phyloP scores from a whole-genome alignment of 169 alveolate species.

The Plasmodium coatneyi region DNA sequence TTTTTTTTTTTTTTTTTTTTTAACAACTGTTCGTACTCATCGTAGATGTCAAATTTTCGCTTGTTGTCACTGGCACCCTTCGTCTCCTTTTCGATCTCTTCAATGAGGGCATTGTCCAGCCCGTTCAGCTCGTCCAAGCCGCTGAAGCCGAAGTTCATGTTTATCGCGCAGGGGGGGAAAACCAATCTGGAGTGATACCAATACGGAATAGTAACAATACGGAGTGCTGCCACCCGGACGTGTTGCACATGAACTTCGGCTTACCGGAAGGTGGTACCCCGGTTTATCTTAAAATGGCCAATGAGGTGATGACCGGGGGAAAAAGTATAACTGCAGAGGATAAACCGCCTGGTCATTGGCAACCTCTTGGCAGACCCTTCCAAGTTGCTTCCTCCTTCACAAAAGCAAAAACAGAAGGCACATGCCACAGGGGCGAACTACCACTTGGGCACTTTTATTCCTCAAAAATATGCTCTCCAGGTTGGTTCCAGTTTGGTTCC shows the following conservation, averaged over 20 bases:
- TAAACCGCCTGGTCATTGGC: neutral
- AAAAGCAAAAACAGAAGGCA: neutral
- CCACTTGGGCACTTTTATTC: neutral
- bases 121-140: slow-evolving; percentile 13
- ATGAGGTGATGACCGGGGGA: neutral
- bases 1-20: slow-evolving; percentile 26
- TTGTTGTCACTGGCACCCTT: slow-evolving; percentile 23
- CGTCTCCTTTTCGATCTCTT: slow-evolving; percentile 46
- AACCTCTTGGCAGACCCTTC: neutral
- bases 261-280: too few species aligned
- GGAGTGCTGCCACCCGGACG: too few species aligned
- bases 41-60: slow-evolving; percentile 39
- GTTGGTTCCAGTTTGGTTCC: neutral
- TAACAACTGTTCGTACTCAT: slow-evolving; percentile 38
- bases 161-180: neutral
- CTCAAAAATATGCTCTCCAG: neutral
- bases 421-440: neutral
- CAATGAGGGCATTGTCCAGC: slow-evolving; percentile 26
- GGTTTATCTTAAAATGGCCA: too few species aligned
- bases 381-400: neutral
- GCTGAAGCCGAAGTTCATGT: neutral
- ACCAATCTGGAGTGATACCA: too few species aligned
- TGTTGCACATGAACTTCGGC: too few species aligned
- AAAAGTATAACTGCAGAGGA: neutral
- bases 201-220: too few species aligned